Base-by-base conservation (phyloP, 2,329 filamentous ascomycete genomes). In the Juglanconis oblonga region DNA sequence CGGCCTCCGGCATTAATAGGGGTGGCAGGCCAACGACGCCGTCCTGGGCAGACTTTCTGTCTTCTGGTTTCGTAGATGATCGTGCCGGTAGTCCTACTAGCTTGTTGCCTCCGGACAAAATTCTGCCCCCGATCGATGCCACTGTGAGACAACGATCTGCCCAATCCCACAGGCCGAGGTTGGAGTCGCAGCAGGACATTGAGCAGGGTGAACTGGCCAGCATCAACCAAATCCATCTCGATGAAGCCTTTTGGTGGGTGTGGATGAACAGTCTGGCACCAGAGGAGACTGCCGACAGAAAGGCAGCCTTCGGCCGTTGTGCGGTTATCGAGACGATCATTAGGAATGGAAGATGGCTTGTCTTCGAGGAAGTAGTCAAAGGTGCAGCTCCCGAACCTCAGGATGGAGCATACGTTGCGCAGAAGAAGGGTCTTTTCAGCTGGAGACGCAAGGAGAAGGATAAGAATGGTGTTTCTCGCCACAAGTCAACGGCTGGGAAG, bases 161-260 rank as follows among this genome's bases (percentile, higher is more conserved):
- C 2, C 92, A 96, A 73, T 96, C 92, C 0, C 91, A 96, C 71
- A 83, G 81, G 58, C 87, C 89, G 48, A 83, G 87, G 61, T 77
- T 91, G n/a, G 87, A 92, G 65, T 82, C 81, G 13, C 86, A 90
- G 57, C 76, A 76, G 31, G 80, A 85, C 45, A 79, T 97, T 0
- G 92, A 97, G 65, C 95, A 94, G 0, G 95, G 92, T 55, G 95
- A 99, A 79, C 82, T 99, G 59, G 95, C 95, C 35, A 98, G 92
- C 71, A 97, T 99, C 70, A 90, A 85, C 31, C 84, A 84, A 42
- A 85, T 98, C 59, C 88, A 95, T 64, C 81, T 99, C 5, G 95
- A 99, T 68, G 94, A 98, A 72, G 89, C 92, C 1, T 99, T 99
- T 74, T 99, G 95, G 95, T 98, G 95, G 94, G 95, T 98, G 4